Conservation (phyloP, 257 asterid species). For the Salvia rosmarinus region DNA sequence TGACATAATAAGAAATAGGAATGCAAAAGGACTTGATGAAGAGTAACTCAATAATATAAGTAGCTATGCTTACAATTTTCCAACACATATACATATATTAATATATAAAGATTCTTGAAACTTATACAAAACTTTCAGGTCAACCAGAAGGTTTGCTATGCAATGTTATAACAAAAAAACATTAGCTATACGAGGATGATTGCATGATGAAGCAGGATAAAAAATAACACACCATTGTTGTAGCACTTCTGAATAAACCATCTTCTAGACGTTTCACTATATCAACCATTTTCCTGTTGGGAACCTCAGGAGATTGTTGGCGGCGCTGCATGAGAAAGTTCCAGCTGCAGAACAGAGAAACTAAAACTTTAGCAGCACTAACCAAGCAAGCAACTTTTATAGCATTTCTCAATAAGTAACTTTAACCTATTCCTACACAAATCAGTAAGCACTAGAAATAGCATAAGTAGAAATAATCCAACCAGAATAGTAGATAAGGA, state of each 20-base stretch:
- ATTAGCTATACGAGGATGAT: neutral
- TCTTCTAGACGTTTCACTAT: constrained; percentile 86
- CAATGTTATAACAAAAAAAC: constrained; percentile 12
- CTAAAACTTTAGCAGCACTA: constrained; percentile 31
- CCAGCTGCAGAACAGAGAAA: constrained; percentile 55
- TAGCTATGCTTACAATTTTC: constrained; percentile 1
- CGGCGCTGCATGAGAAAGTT: constrained; percentile 61
- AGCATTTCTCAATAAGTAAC: neutral
- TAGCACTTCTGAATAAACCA: constrained; percentile 69
- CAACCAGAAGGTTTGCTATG: neutral
- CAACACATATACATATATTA: neutral
- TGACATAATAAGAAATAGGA: constrained; percentile 27
- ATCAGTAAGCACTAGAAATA: constrained; percentile 15
- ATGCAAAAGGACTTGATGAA: neutral
- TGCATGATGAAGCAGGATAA: constrained; percentile 27
- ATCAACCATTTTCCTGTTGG: constrained; percentile 57
- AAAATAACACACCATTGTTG: constrained; percentile 58
- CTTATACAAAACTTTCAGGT: neutral
- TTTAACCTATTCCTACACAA: constrained; percentile 4
- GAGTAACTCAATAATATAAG: constrained; percentile 20
- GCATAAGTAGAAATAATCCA: constrained; percentile 15
- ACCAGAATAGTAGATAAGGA: neutral
- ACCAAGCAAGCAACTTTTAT: constrained; percentile 23
- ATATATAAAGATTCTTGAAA: constrained; percentile 19
- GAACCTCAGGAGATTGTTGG: constrained; percentile 56